Percentiles rank a stretch among this genome's conserved stretches.
Conservation (phyloP, 2,329 filamentous ascomycete species). For the Cordyceps cicadae region DNA sequence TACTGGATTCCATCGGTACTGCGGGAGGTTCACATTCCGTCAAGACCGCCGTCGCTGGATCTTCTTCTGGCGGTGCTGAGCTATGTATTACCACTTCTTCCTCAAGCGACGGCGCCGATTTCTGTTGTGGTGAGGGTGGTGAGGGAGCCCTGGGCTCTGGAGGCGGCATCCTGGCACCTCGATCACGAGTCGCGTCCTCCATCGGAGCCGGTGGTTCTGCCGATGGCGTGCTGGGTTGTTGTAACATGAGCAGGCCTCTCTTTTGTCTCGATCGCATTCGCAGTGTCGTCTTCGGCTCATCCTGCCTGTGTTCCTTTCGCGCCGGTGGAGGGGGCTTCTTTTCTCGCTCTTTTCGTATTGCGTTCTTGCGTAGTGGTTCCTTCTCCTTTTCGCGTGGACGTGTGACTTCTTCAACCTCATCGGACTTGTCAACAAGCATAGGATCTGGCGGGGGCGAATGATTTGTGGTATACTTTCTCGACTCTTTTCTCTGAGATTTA, state of each 20-base stretch:
- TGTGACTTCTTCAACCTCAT: not conserved
- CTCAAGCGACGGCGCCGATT: not conserved
- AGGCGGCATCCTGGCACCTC: not conserved
- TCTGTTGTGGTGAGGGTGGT: not conserved
- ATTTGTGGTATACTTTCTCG: not conserved
- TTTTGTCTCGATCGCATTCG: constrained; percentile 10
- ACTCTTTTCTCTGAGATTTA: not conserved
- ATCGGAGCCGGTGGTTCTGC: not conserved
- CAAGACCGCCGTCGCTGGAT: too few relatives aligned
- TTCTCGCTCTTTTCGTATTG: not conserved
- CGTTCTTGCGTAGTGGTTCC: not conserved
- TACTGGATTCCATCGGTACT: not conserved
- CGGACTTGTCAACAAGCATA: not conserved
- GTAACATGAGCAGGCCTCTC: constrained; percentile 10
- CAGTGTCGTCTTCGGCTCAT: constrained; percentile 6
- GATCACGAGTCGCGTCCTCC: not conserved
- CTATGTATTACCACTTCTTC: constrained; percentile 1
- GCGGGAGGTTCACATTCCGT: too few relatives aligned
- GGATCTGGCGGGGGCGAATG: not conserved
- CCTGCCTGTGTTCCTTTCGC: not conserved
- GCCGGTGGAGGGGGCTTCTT: not conserved
- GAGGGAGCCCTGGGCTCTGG: not conserved
- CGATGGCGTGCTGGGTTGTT: not conserved
- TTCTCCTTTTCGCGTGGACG: not conserved
- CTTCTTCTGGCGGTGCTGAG: not conserved